Base-by-base conservation (phyloP, 2,329 filamentous ascomycete species). In the Colletotrichum destructivum region DNA sequence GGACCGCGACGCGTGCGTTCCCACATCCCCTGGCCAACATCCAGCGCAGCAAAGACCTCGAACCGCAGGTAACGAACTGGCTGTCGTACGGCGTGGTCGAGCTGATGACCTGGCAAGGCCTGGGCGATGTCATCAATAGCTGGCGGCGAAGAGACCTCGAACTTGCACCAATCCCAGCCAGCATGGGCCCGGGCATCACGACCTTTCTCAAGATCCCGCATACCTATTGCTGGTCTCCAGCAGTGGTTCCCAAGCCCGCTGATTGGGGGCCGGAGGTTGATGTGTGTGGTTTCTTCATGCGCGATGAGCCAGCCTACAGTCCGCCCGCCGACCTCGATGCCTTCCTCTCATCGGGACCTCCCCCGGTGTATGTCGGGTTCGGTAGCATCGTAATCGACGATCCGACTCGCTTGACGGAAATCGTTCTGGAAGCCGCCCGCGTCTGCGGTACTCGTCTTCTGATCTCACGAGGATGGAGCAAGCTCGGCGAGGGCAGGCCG, bases 51-150 rank as follows among this genome's bases (percentile, higher is more conserved):
- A 64, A 59, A 16, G 73, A 52, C 66, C 8, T 40, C 21, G 67
- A 89, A 88, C 2, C 26, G 16, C 90, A 93, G 75, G 83, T 87
- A 1, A 90, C 93, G 74, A 94, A 94, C 75, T 93, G 91, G 75
- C 86, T 94, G 12, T 92, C 90, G 0, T 94, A 94, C 75, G 88
- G 88, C 0, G 83, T 94, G 55, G 90, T 94, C 0, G 92, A 94
- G 67, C 90, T 93, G 85, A 86, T 94, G 82, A 92, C 92, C 12
- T 94, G 92, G 92, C 92, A 94, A 80, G 92, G 92, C 66, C 54
- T 71, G 3, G 73, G 68, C 18, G 62, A 72, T 7, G 65, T 70
- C 23, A 65, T 73, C 40, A 70, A 82, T 94, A 8, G 92, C 92
- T 60, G 93, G 94, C 78, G 94, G 76, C 87, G 92, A 59, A 89